A percentile compares a stretch with the other conserved stretches of the same genome.
These are phyloP conservation scores for Pseudogymnoascus sp. DNA, from an alignment of 2,329 filamentous ascomycete genomes.

Conservation along the genomic window DNA sequence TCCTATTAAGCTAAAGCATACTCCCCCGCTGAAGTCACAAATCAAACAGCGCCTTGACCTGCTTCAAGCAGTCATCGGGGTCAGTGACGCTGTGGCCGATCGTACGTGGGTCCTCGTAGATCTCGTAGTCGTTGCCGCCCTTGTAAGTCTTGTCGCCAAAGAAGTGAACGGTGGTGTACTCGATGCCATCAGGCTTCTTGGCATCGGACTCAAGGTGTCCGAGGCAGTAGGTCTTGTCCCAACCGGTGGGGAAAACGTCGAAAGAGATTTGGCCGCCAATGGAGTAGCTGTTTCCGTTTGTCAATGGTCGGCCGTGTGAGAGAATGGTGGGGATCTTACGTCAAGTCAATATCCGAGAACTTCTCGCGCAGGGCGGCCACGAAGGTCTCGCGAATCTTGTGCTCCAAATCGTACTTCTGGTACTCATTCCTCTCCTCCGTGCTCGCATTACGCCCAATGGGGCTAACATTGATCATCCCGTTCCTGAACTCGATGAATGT, in stretches of 20 bases:
- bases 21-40: constrained; percentile 38
- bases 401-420: constrained; percentile 69
- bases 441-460: constrained; percentile 80
- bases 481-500: constrained; percentile 86
- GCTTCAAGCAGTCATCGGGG: constrained; percentile 73
- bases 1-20: constrained; percentile 1
- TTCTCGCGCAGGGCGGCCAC: constrained; percentile 69
- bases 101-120: constrained; percentile 74
- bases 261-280: constrained; percentile 98
- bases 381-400: constrained; percentile 70
- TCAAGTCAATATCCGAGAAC: constrained; percentile 78
- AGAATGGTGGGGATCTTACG: constrained; percentile 46
- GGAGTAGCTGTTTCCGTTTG: constrained; percentile 56
- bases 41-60: constrained; percentile 75
- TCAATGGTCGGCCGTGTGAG: constrained; percentile 9
- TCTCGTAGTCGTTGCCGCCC: constrained; percentile 95
- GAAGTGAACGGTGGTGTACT: constrained; percentile 89
- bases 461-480: constrained; percentile 83
- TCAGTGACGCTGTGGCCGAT: constrained; percentile 76
- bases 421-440: constrained; percentile 74
- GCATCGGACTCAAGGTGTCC: constrained; percentile 78
- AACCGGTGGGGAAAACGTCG: constrained; percentile 91
- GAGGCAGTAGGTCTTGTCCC: constrained; percentile 98
- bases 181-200: constrained; percentile 58
- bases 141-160: constrained; percentile 92